phyloP scores from a whole-genome alignment of 352 stramenopile genomes.

The Phytophthora macrochlamydospora region DNA sequence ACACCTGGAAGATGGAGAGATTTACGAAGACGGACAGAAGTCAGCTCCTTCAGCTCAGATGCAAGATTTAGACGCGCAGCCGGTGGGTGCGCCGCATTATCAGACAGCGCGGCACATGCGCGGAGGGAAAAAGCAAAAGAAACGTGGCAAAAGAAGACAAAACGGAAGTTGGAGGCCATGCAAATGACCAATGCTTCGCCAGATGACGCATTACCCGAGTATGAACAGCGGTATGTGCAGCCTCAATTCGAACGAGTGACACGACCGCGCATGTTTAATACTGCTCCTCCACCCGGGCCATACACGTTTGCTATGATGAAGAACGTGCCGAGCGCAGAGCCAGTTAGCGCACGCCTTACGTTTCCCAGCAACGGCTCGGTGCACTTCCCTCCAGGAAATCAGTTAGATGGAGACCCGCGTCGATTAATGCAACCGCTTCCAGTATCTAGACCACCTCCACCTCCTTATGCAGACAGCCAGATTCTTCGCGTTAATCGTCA shows the following conservation, averaged over 20 bases:
- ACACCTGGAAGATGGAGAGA: constrained; percentile 74
- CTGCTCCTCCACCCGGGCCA: constrained; percentile 13
- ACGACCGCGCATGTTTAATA: constrained; percentile 33
- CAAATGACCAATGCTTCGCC: constrained; percentile 22
- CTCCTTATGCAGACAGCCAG: constrained; percentile 50
- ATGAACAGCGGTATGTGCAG: neutral
- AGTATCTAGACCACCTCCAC: constrained; percentile 9
- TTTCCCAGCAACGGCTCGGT: constrained; percentile 25
- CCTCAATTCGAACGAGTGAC: constrained; percentile 41
- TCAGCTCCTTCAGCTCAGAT: constrained; percentile 40
- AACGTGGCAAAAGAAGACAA: constrained; percentile 80
- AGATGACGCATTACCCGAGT: neutral
- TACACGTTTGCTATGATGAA: constrained; percentile 35
- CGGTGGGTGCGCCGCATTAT: constrained; percentile 1
- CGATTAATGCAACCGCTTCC: constrained; percentile 17
- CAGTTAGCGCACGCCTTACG: constrained; percentile 21
- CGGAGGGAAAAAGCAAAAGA: constrained; percentile 68
- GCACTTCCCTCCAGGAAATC: constrained; percentile 14
- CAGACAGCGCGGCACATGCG: constrained; percentile 13
- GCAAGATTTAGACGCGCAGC: constrained; percentile 28
- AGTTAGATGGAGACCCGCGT: constrained; percentile 7
- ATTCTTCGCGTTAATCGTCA: constrained; percentile 80
- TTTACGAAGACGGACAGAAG: constrained; percentile 64
- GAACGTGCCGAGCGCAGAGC: constrained; percentile 16
- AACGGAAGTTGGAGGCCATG: constrained; percentile 74